phyloP scores from a whole-genome alignment of 176 grass and related monocot genomes.

The Chloris gayana region DNA sequence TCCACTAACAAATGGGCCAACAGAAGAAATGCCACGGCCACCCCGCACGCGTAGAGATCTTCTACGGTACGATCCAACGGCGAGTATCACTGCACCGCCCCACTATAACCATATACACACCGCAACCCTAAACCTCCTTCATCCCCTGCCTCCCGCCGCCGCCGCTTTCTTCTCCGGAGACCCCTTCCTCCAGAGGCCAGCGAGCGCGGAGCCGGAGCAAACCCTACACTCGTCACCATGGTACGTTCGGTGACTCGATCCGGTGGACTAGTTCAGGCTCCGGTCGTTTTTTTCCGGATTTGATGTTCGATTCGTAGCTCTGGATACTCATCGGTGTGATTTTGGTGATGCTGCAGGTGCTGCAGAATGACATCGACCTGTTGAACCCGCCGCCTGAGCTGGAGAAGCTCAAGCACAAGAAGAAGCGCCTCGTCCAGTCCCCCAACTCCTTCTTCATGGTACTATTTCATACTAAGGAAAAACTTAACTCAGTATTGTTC shows the following conservation, averaged over 20 bases:
- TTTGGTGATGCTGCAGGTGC: conserved; percentile 44
- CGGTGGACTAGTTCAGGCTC: too few species aligned
- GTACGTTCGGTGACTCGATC: background rate
- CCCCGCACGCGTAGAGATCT: background rate
- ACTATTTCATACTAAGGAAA: background rate
- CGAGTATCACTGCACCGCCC: background rate
- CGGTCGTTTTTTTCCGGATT: background rate
- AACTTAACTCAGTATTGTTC: background rate
- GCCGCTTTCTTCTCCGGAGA: conserved; percentile 23
- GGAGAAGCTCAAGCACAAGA: conserved; percentile 91
- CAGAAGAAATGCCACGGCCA: too few species aligned
- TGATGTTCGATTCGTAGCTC: background rate
- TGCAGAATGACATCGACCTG: conserved; percentile 84
- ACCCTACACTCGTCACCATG: conserved; percentile 22
- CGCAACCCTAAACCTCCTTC: conserved; percentile 5
- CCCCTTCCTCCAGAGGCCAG: conserved; percentile 6
- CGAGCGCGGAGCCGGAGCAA: conserved; percentile 30
- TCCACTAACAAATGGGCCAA: background rate
- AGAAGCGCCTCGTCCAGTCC: conserved; percentile 89
- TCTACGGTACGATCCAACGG: conserved; percentile 21
- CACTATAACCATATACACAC: background rate
- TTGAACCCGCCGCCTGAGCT: conserved; percentile 79
- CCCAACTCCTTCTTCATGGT: conserved; percentile 91
- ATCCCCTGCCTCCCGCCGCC: background rate
- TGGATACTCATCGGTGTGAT: background rate